These are phyloP conservation scores for Biancaea sappan DNA, from an alignment of 306 rosid species.

Conservation along the genomic window DNA sequence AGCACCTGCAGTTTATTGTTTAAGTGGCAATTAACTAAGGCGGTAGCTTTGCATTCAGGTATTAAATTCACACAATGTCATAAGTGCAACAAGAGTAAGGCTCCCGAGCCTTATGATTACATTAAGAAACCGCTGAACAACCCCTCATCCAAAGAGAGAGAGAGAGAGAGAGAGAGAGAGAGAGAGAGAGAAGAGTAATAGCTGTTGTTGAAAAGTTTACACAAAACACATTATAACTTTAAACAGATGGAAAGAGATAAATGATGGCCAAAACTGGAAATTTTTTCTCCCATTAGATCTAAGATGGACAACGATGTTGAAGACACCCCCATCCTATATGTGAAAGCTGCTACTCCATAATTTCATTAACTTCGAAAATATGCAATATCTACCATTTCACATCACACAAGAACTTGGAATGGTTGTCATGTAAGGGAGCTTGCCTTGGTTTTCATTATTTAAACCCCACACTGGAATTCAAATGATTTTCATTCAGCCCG, in stretches of 20 bases:
- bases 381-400: constrained; percentile 5
- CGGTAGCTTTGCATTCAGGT: not conserved
- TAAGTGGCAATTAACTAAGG: not conserved
- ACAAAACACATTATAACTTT: not conserved
- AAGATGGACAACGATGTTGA: not conserved
- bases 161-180: no score
- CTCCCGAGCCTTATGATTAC: not conserved
- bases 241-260: not conserved
- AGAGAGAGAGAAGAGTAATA: no score
- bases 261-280: not conserved
- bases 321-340: not conserved
- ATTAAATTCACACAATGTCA: not conserved
- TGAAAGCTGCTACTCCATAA: not conserved
- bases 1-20: not conserved
- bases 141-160: not conserved
- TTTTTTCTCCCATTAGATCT: not conserved
- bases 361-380: not conserved
- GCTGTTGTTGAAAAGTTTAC: not conserved
- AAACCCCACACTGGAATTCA: not conserved
- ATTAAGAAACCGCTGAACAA: not conserved
- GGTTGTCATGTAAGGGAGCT: not conserved
- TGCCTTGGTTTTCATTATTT: not conserved
- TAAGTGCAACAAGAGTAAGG: not conserved
- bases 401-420: not conserved
- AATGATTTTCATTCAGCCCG: constrained; percentile 1